Evolutionary conservation across 2,329 filamentous ascomycete species (phyloP).

Genomic region (Colletotrichum cereale): DNA sequence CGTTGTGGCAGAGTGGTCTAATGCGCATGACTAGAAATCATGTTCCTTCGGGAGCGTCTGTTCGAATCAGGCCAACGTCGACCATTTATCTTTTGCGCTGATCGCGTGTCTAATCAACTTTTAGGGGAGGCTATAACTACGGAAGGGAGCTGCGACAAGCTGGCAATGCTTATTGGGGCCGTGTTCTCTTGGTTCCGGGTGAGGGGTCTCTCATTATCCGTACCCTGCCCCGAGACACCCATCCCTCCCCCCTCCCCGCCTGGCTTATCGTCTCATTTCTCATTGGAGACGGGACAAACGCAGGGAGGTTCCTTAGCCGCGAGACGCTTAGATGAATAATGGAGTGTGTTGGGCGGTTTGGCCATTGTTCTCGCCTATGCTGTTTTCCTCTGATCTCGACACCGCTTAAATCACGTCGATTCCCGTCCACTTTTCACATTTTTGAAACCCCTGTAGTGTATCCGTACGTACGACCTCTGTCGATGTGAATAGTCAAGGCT

Average conservation of each 20-base stretch:
- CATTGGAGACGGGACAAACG: slow-evolving; percentile 3
- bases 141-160: slow-evolving; percentile 9
- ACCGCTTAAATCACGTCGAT: not conserved
- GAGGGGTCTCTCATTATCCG: not conserved
- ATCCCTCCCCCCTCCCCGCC: not conserved
- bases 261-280: not conserved
- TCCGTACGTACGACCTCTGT: too few species aligned
- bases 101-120: not conserved
- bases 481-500: not conserved
- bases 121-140: not conserved
- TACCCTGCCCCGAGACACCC: slow-evolving; percentile 1
- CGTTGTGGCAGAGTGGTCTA: slow-evolving; percentile 41
- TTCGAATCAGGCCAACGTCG: slow-evolving; percentile 41
- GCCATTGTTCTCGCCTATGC: not conserved
- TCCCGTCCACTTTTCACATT: not conserved
- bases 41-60: slow-evolving; percentile 41
- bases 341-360: not conserved
- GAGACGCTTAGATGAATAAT: not conserved
- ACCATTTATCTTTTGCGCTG: not conserved
- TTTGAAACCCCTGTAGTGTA: not conserved
- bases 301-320: slow-evolving; percentile 1
- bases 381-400: not conserved
- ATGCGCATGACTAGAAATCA: slow-evolving; percentile 41
- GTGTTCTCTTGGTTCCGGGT: not conserved
- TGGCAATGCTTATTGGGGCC: not conserved